Percentiles rank a stretch among this genome's conserved stretches.
Conservation (phyloP, 176 grass and related monocot genomes). For the Zoysia pacifica region DNA sequence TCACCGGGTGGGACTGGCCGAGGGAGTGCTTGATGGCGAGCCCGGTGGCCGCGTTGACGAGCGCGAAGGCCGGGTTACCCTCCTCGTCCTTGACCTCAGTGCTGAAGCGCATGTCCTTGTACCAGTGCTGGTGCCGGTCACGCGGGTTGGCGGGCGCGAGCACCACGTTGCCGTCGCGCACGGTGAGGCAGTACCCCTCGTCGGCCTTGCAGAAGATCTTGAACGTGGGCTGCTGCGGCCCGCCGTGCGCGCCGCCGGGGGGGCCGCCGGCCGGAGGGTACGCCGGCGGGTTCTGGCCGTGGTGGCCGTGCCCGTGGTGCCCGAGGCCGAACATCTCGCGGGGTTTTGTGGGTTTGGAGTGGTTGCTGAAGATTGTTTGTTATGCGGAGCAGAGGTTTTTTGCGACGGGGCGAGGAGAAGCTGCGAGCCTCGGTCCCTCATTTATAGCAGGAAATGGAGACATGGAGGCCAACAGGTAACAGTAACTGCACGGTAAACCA, state of each 20-base stretch:
- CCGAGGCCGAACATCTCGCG: conserved; percentile 30
- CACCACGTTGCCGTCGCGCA: conserved; percentile 67
- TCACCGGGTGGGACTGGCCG: conserved; percentile 74
- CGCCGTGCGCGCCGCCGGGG: neutral
- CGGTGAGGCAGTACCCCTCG: conserved; percentile 64
- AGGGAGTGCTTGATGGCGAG: conserved; percentile 85
- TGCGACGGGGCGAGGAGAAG: conserved; percentile 45
- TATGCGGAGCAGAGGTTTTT: neutral
- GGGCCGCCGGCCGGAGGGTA: neutral
- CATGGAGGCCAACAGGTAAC: no score
- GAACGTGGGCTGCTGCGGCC: conserved; percentile 49
- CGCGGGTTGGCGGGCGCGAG: conserved; percentile 63
- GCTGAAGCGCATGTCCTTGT: conserved; percentile 69
- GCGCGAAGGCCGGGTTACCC: conserved; percentile 56
- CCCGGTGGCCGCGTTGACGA: conserved; percentile 67
- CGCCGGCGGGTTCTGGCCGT: conserved; percentile 42
- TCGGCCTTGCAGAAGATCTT: conserved; percentile 78
- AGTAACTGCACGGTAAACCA: neutral
- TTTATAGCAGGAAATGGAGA: conserved; percentile 25
- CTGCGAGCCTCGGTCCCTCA: neutral
- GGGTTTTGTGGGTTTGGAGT: neutral
- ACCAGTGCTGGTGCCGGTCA: conserved; percentile 86
- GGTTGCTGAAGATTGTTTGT: no score
- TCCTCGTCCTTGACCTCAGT: conserved; percentile 75
- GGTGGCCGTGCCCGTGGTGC: conserved; percentile 49